These are phyloP conservation scores for Alternaria sp. DNA, from an alignment of 2,329 filamentous ascomycete species.

Conservation along the genomic window DNA sequence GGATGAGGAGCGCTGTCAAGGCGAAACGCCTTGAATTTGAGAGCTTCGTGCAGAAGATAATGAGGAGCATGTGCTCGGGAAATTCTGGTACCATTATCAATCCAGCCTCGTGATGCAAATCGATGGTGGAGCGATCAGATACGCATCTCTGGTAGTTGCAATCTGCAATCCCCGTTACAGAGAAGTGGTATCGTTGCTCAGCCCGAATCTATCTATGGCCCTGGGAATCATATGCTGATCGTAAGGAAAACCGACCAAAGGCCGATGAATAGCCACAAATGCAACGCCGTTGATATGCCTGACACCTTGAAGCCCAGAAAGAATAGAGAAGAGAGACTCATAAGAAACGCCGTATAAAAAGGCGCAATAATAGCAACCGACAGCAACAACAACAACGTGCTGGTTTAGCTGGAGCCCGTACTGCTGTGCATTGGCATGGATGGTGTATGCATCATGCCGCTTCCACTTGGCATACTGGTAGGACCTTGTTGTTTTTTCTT, in stretches of 20 bases:
- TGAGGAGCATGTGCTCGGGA: background rate
- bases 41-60: background rate
- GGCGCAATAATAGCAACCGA: background rate
- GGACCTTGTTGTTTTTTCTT: slow-evolving; percentile 65
- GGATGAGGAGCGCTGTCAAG: background rate
- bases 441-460: slow-evolving; percentile 26
- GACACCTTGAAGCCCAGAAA: background rate
- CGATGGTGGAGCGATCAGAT: background rate
- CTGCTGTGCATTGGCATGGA: slow-evolving; percentile 38
- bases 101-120: background rate
- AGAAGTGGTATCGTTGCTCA: slow-evolving; percentile 6
- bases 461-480: slow-evolving; percentile 19
- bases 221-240: slow-evolving; percentile 4
- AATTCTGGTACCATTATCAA: background rate
- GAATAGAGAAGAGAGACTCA: background rate
- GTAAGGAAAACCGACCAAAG: background rate
- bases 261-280: background rate
- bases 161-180: background rate
- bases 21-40: background rate
- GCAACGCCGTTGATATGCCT: slow-evolving; percentile 10
- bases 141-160: background rate
- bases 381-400: background rate
- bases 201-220: slow-evolving; percentile 5
- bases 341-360: background rate
- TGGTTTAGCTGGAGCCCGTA: slow-evolving; percentile 36